Percentiles rank a stretch among this genome's conserved stretches.
These are phyloP conservation scores for Scheffersomyces lignosus DNA, from an alignment of 805 yeast genomes.

Conservation along the genomic window DNA sequence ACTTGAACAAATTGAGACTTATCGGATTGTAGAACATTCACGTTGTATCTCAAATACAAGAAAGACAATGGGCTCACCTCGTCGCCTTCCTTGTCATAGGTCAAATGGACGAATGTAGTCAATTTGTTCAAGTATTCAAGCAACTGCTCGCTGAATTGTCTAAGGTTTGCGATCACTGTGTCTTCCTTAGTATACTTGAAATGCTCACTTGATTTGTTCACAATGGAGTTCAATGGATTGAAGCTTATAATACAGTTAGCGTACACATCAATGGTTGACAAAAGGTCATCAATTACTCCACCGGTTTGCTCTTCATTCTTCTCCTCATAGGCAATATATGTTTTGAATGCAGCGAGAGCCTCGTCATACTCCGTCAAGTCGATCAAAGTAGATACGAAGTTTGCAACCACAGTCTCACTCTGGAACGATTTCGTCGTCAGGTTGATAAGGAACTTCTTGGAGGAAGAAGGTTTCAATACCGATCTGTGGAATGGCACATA, in stretches of 20 bases:
- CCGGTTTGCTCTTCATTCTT: conserved; percentile 32
- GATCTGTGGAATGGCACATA: conserved; percentile 19
- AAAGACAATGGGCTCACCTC: conserved; percentile 26
- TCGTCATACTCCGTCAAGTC: conserved; percentile 41
- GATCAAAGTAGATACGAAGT: conserved; percentile 30
- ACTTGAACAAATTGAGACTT: conserved; percentile 25
- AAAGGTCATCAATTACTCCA: conserved; percentile 29
- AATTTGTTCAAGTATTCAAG: conserved; percentile 23
- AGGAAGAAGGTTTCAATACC: conserved; percentile 11
- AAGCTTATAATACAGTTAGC: conserved; percentile 32
- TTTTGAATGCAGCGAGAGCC: conserved; percentile 43
- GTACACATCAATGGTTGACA: conserved; percentile 33
- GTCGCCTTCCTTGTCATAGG: conserved; percentile 23
- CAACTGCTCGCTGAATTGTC: conserved; percentile 18
- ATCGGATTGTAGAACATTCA: conserved; percentile 27
- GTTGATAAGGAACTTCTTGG: conserved; percentile 32
- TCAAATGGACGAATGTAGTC: conserved; percentile 22
- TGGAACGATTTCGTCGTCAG: conserved; percentile 36
- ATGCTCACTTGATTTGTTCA: conserved; percentile 12
- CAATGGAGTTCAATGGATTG: conserved; percentile 35
- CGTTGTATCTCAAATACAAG: conserved; percentile 35
- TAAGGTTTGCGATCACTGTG: conserved; percentile 19
- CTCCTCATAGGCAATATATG: conserved; percentile 33
- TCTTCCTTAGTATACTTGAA: conserved; percentile 27
- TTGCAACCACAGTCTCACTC: conserved; percentile 32